These are phyloP conservation scores for Aspergillus transmontanensis DNA, from an alignment of 2,329 filamentous ascomycete species.

Conservation along the genomic window DNA sequence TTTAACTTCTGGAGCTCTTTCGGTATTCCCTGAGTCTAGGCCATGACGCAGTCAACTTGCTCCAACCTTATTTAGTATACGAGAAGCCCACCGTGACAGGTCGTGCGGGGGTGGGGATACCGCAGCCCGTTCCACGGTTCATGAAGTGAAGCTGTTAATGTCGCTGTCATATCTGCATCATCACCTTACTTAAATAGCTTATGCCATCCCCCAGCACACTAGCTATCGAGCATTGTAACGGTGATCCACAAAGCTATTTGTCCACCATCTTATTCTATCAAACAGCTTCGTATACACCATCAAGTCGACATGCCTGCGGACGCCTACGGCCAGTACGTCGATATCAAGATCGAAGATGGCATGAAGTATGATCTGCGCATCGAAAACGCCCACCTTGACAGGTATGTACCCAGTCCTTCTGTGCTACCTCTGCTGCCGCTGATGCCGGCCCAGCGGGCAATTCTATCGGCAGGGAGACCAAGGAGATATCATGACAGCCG, in stretches of 20 bases:
- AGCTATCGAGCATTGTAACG: background rate
- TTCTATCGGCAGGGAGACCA: slow-evolving; percentile 14
- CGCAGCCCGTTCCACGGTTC: background rate
- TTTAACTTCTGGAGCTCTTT: background rate
- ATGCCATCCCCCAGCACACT: background rate
- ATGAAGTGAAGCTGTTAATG: background rate
- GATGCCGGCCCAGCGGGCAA: slow-evolving; percentile 9
- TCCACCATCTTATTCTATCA: background rate
- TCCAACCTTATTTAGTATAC: background rate
- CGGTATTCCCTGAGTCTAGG: background rate
- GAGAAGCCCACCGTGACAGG: background rate
- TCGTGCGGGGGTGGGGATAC: background rate
- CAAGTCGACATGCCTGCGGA: background rate
- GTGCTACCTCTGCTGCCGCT: background rate
- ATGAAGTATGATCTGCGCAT: slow-evolving; percentile 18
- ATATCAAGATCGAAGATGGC: slow-evolving; percentile 17
- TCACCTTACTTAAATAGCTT: background rate
- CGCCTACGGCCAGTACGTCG: background rate
- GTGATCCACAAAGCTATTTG: background rate
- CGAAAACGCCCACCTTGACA: slow-evolving; percentile 15
- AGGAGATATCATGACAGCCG: slow-evolving; percentile 14
- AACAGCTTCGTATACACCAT: background rate
- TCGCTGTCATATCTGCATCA: background rate
- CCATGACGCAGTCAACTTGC: background rate
- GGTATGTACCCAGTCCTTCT: slow-evolving; percentile 3